Conservation (phyloP, 768 basidiomycete species). For the Sistotremastrum suecicum region DNA sequence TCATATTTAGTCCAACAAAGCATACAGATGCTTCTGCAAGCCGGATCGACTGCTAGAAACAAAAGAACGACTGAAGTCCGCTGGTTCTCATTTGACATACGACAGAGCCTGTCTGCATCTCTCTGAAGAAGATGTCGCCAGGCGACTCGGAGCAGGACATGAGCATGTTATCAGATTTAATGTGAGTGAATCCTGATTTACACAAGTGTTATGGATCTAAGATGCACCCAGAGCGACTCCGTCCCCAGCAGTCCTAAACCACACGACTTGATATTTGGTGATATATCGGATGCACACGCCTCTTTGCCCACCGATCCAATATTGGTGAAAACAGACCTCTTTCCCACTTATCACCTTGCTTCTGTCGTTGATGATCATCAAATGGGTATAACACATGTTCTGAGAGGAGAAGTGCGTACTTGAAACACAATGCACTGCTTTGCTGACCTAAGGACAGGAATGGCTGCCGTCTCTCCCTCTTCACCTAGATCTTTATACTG, state of each 20-base stretch:
- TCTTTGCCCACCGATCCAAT: constrained; percentile 83
- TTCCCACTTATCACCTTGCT: constrained; percentile 94
- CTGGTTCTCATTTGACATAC: constrained; percentile 70
- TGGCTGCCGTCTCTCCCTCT: constrained; percentile 91
- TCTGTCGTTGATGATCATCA: constrained; percentile 91
- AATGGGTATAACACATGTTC: constrained; percentile 93
- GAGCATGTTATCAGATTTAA: constrained; percentile 78
- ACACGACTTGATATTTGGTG: constrained; percentile 64
- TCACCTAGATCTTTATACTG: constrained; percentile 80
- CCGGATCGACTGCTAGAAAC: constrained; percentile 52
- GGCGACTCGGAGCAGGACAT: constrained; percentile 62
- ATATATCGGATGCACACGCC: constrained; percentile 56
- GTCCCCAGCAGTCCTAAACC: constrained; percentile 37
- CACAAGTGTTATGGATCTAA: neutral
- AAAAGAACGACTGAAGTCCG: constrained; percentile 52
- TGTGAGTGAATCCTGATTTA: constrained; percentile 27
- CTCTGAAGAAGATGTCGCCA: constrained; percentile 70
- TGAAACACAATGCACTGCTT: neutral
- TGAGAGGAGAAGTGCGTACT: constrained; percentile 71
- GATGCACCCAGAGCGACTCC: constrained; percentile 34
- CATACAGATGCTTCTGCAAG: constrained; percentile 93
- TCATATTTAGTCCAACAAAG: constrained; percentile 54
- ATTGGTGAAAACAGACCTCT: constrained; percentile 80
- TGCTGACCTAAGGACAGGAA: constrained; percentile 39
- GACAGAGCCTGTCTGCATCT: constrained; percentile 82